These are phyloP conservation scores for Adansonia digitata DNA, from an alignment of 345 rosid genomes.

Conservation along the genomic window DNA sequence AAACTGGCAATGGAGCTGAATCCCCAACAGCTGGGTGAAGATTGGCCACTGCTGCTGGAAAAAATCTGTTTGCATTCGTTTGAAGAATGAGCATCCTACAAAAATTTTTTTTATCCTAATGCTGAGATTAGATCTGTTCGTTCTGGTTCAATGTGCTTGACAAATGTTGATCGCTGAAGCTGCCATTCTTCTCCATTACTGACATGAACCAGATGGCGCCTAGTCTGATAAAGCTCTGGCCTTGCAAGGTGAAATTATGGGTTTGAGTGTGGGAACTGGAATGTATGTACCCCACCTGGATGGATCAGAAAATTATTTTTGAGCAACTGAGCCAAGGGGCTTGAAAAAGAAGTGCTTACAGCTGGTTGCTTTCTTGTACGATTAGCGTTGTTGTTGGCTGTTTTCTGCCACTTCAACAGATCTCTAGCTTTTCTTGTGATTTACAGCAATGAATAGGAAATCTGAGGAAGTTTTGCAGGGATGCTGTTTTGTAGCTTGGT, in stretches of 20 bases:
- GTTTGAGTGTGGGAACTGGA: slow-evolving; percentile 27
- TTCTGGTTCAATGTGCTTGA: slow-evolving; percentile 35
- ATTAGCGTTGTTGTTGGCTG: slow-evolving; percentile 36
- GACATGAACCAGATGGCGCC: slow-evolving; percentile 37
- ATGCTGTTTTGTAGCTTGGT: slow-evolving; percentile 53
- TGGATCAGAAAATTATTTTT: slow-evolving; percentile 33
- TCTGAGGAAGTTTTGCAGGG: slow-evolving; percentile 65
- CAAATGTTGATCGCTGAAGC: slow-evolving; percentile 19
- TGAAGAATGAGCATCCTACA: slow-evolving; percentile 35
- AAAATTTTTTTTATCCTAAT: slow-evolving; percentile 26
- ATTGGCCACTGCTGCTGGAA: slow-evolving; percentile 86
- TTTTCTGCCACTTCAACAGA: slow-evolving; percentile 31
- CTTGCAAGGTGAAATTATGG: slow-evolving; percentile 28
- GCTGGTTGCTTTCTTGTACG: slow-evolving; percentile 47
- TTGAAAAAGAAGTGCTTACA: slow-evolving; percentile 26
- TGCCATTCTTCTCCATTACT: slow-evolving; percentile 16
- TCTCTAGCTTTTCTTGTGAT: slow-evolving; percentile 41
- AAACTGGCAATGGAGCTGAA: slow-evolving; percentile 88
- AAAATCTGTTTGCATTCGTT: slow-evolving; percentile 54
- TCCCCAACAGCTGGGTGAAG: no score
- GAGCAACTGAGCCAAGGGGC: slow-evolving; percentile 30
- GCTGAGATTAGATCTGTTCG: slow-evolving; percentile 23
- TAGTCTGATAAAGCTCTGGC: slow-evolving; percentile 27
- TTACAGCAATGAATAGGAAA: slow-evolving; percentile 44
- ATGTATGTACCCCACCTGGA: slow-evolving; percentile 34